These are phyloP conservation scores for Teunomyces pallodes DNA, from an alignment of 805 yeast genomes.

Conservation along the genomic window DNA sequence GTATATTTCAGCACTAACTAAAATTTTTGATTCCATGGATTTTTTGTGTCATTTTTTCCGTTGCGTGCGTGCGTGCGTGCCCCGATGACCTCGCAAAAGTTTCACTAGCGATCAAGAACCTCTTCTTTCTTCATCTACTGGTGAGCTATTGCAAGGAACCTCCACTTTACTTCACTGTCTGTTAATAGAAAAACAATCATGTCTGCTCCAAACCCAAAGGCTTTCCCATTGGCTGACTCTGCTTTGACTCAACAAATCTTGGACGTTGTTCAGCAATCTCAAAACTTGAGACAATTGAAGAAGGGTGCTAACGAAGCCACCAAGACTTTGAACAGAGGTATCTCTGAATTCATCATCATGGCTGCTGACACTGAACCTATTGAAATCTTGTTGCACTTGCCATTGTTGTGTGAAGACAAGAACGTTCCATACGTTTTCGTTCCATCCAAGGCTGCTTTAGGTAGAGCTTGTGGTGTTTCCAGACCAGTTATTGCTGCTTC, in stretches of 20 bases:
- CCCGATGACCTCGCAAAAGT: slow-evolving; percentile 3
- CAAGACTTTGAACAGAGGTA: slow-evolving; percentile 98
- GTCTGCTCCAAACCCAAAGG: slow-evolving; percentile 96
- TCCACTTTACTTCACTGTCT: not conserved
- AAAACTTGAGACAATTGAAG: slow-evolving; percentile 96
- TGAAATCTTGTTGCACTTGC: slow-evolving; percentile 95
- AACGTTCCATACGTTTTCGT: slow-evolving; percentile 99
- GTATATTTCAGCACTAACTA: not conserved
- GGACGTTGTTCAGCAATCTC: slow-evolving; percentile 97
- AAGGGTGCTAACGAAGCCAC: slow-evolving; percentile 99
- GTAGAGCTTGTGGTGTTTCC: slow-evolving; percentile 99
- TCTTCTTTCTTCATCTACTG: slow-evolving; percentile 10
- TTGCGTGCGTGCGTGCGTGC: not conserved
- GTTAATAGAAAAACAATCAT: slow-evolving; percentile 28
- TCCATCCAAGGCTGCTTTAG: slow-evolving; percentile 97
- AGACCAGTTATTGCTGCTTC: slow-evolving; percentile 99
- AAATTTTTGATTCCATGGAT: not conserved
- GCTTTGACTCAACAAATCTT: slow-evolving; percentile 93
- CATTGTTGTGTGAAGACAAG: slow-evolving; percentile 97
- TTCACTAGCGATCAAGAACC: not conserved
- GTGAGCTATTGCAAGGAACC: slow-evolving; percentile 36
- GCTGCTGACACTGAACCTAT: slow-evolving; percentile 99
- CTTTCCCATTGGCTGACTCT: slow-evolving; percentile 98
- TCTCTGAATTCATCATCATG: slow-evolving; percentile 98
- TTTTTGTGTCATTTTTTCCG: not conserved